Conservation (phyloP, 345 rosid species). For the Salix exigua region DNA sequence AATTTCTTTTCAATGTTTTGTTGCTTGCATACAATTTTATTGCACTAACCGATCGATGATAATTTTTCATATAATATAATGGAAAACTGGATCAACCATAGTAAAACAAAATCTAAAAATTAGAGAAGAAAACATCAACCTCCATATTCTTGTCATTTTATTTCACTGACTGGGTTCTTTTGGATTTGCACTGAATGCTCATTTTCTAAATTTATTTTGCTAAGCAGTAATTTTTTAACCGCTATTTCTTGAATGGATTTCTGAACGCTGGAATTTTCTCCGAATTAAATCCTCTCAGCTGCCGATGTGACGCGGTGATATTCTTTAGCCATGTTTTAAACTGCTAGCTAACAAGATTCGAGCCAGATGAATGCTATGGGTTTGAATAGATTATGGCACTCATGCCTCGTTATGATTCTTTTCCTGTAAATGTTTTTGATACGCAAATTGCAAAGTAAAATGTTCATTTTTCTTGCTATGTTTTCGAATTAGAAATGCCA, state of each 20-base stretch:
- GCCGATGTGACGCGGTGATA: background rate
- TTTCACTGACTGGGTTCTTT: background rate
- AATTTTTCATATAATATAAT: background rate
- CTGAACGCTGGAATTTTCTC: background rate
- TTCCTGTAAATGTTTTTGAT: background rate
- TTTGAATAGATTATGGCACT: background rate
- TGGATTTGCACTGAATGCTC: background rate
- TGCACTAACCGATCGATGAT: background rate
- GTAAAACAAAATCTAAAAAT: background rate
- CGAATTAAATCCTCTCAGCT: background rate
- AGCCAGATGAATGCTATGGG: background rate
- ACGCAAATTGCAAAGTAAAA: background rate
- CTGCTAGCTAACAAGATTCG: background rate
- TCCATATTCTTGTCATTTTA: no score
- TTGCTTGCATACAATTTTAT: background rate
- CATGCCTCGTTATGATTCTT: background rate
- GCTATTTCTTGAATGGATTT: background rate
- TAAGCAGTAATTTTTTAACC: background rate
- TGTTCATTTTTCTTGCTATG: background rate
- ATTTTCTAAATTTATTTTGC: background rate
- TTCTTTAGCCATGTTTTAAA: background rate
- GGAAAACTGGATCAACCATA: background rate
- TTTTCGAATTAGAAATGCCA: background rate
- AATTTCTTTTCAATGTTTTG: background rate
- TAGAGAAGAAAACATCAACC: background rate